Evolutionary conservation across 2,329 filamentous ascomycete genomes (phyloP), one percentile per base, ranked within the genome.

Genomic region (Setomelanomma holmii): DNA sequence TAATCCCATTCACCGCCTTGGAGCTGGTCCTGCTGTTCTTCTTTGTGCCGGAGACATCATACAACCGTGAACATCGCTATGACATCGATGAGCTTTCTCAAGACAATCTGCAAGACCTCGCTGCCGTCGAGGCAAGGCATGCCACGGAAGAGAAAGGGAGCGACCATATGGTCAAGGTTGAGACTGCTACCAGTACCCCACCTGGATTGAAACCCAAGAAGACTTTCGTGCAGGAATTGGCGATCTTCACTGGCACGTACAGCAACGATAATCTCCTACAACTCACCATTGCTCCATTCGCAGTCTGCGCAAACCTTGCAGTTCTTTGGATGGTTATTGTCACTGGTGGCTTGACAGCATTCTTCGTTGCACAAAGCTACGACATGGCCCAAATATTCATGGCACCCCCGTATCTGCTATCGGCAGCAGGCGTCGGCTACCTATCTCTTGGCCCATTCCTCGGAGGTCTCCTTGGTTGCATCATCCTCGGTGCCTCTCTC

Each of bases 1-100:
- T 80, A 22, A 76, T 76, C 43, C 78, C 80, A 27, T 74, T 81
- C 52, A 76, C 78, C 14, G 79, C 77, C 1, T 55, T 78, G 2
- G 68, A 81, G 43, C 67, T 77, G 16, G 56, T 80, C 12, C 64
- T 79, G 2, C 75, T 81, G 16, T 66, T 80, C 47, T 71, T 83
- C 40, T 78, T 82, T 49, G 80, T 82, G 3, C 80, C 80, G 0
- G 81, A 83, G 60, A 83, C 81, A 14, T 76, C 76, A 1, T 84
- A 80, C 66, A 72, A 70, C 48, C 71, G 80, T 49, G 72, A 75
- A 41, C 69, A 67, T 34, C 59, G 66, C 1, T 71, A 69, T 42
- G 61, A 72, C 24, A 72, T 72, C 43, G 68, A 72, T 38, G 68
- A 71, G 20, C 38, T 63, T 10, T 61, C 60, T 20, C 64, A 63